phyloP scores from a whole-genome alignment of 257 asterid genomes.

The Ehretia macrophylla region DNA sequence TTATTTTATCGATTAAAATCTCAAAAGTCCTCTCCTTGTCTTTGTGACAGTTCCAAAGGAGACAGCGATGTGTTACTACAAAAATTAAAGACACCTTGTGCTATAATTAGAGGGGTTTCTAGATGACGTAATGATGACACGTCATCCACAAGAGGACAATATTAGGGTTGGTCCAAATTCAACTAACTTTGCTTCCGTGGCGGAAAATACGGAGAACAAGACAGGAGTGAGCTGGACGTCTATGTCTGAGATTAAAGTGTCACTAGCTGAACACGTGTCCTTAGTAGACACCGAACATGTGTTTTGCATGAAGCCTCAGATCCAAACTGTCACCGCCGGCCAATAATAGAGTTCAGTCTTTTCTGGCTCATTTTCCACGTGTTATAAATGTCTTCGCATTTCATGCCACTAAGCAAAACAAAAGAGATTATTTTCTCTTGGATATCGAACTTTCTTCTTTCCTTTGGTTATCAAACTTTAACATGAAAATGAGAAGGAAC shows the following conservation, averaged over 20 bases:
- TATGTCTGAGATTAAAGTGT: conserved; percentile 28
- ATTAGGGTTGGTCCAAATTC: conserved; percentile 8
- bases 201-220: conserved; percentile 13
- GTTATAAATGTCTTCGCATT: conserved; percentile 1
- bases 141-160: conserved; percentile 29
- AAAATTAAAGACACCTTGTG: too few relatives aligned
- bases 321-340: conserved; percentile 24
- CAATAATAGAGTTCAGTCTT: background rate
- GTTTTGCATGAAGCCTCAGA: conserved; percentile 5
- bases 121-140: conserved; percentile 9
- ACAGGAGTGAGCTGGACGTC: conserved; percentile 27
- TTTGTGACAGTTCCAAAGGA: conserved; percentile 28
- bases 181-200: conserved; percentile 31
- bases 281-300: conserved; percentile 6
- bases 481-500: too few relatives aligned
- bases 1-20: too few relatives aligned
- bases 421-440: too few relatives aligned
- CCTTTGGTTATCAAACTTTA: too few relatives aligned
- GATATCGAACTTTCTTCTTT: too few relatives aligned
- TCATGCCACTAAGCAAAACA: too few relatives aligned
- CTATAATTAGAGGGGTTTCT: background rate
- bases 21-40: conserved; percentile 1
- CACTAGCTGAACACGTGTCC: conserved; percentile 16
- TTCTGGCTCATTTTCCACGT: conserved; percentile 32
- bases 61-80: conserved; percentile 9